These are phyloP conservation scores for Kalmusia sp. DNA, from an alignment of 2,329 filamentous ascomycete species.

Conservation along the genomic window DNA sequence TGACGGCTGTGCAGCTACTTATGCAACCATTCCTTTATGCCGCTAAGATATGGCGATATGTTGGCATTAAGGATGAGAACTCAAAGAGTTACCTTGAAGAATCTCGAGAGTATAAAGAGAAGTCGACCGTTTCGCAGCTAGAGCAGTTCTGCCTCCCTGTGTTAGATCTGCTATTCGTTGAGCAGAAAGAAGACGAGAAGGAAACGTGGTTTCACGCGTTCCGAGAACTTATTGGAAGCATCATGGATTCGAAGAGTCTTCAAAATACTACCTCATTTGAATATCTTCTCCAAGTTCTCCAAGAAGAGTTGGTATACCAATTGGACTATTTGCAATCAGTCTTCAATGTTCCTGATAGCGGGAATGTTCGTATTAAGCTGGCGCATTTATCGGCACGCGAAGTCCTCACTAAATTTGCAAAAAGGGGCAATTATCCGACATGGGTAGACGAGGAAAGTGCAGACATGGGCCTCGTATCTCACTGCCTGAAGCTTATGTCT, in stretches of 20 bases:
- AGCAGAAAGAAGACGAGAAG: slow-evolving; percentile 20
- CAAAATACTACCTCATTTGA: slow-evolving; percentile 22
- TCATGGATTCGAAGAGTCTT: slow-evolving; percentile 27
- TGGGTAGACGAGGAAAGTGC: too few relatives aligned
- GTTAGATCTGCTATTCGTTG: slow-evolving; percentile 32
- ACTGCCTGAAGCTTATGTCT: too few relatives aligned
- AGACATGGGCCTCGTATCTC: too few relatives aligned
- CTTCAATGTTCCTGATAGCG: slow-evolving; percentile 30
- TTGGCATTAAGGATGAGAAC: slow-evolving; percentile 20
- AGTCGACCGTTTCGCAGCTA: slow-evolving; percentile 24
- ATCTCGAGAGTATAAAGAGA: slow-evolving; percentile 21
- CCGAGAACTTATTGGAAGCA: slow-evolving; percentile 22
- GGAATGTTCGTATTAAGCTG: too few relatives aligned
- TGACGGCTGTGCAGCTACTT: slow-evolving; percentile 27
- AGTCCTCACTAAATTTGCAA: too few relatives aligned
- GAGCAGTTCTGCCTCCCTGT: slow-evolving; percentile 27
- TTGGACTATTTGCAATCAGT: slow-evolving; percentile 38
- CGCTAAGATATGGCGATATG: slow-evolving; percentile 31
- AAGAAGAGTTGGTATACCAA: slow-evolving; percentile 21
- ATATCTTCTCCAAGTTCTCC: slow-evolving; percentile 18
- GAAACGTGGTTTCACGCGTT: slow-evolving; percentile 22
- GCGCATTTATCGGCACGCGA: too few relatives aligned
- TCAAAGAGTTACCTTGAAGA: slow-evolving; percentile 18
- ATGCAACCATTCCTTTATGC: slow-evolving; percentile 46
- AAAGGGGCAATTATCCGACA: too few relatives aligned